Percentiles rank a stretch among this genome's conserved stretches.
Conservation (phyloP, 768 basidiomycete species). For the Hortiboletus flavorubellus region DNA sequence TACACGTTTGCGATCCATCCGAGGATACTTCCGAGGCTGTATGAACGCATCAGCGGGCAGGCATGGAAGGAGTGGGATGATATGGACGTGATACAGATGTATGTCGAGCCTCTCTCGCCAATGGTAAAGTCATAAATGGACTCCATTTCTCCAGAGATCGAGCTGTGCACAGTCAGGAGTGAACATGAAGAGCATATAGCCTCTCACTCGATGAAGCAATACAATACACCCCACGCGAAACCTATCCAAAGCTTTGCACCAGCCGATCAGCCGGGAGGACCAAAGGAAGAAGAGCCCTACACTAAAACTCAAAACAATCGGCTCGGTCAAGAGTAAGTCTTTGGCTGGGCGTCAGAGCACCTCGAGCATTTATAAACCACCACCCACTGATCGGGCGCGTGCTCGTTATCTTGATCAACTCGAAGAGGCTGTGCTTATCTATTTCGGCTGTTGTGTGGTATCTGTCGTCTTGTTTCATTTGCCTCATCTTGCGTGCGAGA, state of each 20-base stretch:
- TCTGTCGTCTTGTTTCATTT: conserved; percentile 57
- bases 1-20: conserved; percentile 45
- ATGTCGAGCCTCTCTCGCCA: conserved; percentile 59
- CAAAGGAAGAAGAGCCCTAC: conserved; percentile 36
- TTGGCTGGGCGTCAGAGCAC: neutral
- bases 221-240: conserved; percentile 75
- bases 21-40: conserved; percentile 53
- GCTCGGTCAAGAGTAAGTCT: conserved; percentile 45
- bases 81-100: conserved; percentile 52
- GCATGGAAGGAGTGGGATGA: neutral
- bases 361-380: neutral
- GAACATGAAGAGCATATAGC: neutral
- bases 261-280: conserved; percentile 2
- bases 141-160: conserved; percentile 53
- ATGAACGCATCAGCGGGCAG: neutral
- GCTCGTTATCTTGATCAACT: conserved; percentile 65
- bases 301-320: conserved; percentile 69
- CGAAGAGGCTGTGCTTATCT: conserved; percentile 51
- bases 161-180: conserved; percentile 34
- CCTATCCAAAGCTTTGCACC: conserved; percentile 57
- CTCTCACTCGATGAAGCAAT: conserved; percentile 57
- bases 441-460: conserved; percentile 65
- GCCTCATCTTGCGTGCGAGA: conserved; percentile 59
- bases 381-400: conserved; percentile 67
- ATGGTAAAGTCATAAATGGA: conserved; percentile 56